These are phyloP conservation scores for Garcileccinum viscosum DNA, from an alignment of 1,284 basidiomycete genomes.

Conservation along the genomic window DNA sequence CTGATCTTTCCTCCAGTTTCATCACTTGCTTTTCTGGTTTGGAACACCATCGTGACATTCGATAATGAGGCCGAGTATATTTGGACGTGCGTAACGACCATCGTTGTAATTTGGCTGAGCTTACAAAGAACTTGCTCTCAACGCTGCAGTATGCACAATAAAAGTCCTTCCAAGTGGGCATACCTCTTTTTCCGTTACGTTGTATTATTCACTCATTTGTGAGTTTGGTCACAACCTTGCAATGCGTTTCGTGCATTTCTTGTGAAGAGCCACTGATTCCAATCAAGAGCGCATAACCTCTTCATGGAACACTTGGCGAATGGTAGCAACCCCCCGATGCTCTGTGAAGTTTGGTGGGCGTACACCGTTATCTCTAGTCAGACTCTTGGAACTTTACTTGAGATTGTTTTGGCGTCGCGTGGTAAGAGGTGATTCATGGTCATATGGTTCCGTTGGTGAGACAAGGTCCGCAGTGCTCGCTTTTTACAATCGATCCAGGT, in stretches of 20 bases:
- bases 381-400: constrained; percentile 14
- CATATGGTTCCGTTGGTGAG: not conserved
- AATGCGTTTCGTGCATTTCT: not conserved
- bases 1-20: constrained; percentile 18
- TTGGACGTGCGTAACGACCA: not conserved
- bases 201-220: constrained; percentile 20
- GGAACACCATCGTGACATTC: constrained; percentile 24
- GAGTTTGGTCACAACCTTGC: constrained; percentile 13
- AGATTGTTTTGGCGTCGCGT: constrained; percentile 26
- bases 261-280: not conserved
- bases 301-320: constrained; percentile 14
- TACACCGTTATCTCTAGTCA: constrained; percentile 16
- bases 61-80: constrained; percentile 18
- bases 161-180: constrained; percentile 26
- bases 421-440: constrained; percentile 13
- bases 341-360: constrained; percentile 21
- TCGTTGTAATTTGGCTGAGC: not conserved
- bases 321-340: constrained; percentile 13
- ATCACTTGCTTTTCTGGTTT: constrained; percentile 23
- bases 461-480: constrained; percentile 19
- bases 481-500: constrained; percentile 27
- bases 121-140: not conserved
- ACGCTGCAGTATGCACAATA: constrained; percentile 24
- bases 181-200: constrained; percentile 31
- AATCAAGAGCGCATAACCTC: constrained; percentile 20